A percentile compares a stretch with the other conserved stretches of the same genome.
Evolutionary conservation across 1,284 basidiomycete species (phyloP).

Genomic region (Trichosporon coremiiforme): DNA sequence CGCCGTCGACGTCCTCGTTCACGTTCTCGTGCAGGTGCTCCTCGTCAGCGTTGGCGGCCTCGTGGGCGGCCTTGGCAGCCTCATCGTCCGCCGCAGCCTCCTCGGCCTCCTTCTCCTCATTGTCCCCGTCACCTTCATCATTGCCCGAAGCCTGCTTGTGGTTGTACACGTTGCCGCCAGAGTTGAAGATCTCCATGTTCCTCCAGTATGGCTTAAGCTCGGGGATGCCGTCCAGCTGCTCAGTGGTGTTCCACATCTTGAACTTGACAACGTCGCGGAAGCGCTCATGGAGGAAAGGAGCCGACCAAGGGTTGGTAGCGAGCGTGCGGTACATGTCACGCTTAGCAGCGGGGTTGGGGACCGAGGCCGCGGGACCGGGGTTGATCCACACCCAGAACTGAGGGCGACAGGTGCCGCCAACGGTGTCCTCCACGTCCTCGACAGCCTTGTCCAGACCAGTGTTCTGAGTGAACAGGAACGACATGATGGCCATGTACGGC

Average conservation of each 20-base stretch:
- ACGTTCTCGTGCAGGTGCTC: slow-evolving; percentile 16
- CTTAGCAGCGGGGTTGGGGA: slow-evolving; percentile 70
- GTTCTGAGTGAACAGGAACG: slow-evolving; percentile 79
- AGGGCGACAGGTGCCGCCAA: slow-evolving; percentile 64
- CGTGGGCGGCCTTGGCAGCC: slow-evolving; percentile 36
- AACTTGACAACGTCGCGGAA: slow-evolving; percentile 80
- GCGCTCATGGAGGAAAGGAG: slow-evolving; percentile 76
- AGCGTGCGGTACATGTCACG: slow-evolving; percentile 69
- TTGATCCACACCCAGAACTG: slow-evolving; percentile 90
- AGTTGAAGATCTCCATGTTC: slow-evolving; percentile 68
- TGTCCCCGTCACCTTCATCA: slow-evolving; percentile 25
- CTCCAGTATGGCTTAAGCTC: slow-evolving; percentile 80
- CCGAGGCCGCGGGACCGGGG: slow-evolving; percentile 65
- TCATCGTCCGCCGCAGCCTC: not conserved
- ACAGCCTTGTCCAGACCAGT: slow-evolving; percentile 64
- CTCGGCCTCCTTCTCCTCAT: slow-evolving; percentile 51
- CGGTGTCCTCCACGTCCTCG: slow-evolving; percentile 35
- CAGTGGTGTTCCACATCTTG: slow-evolving; percentile 87
- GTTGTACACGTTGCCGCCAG: slow-evolving; percentile 67
- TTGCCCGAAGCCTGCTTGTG: slow-evolving; percentile 28
- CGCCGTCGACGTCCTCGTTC: slow-evolving; percentile 26
- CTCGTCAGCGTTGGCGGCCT: slow-evolving; percentile 20
- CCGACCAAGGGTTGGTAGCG: slow-evolving; percentile 76
- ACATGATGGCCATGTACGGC: slow-evolving; percentile 74
- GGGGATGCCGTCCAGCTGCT: slow-evolving; percentile 76